Evolutionary conservation across 1,139 yeast genomes (phyloP).

Genomic region (Scheffersomyces lignicola): DNA sequence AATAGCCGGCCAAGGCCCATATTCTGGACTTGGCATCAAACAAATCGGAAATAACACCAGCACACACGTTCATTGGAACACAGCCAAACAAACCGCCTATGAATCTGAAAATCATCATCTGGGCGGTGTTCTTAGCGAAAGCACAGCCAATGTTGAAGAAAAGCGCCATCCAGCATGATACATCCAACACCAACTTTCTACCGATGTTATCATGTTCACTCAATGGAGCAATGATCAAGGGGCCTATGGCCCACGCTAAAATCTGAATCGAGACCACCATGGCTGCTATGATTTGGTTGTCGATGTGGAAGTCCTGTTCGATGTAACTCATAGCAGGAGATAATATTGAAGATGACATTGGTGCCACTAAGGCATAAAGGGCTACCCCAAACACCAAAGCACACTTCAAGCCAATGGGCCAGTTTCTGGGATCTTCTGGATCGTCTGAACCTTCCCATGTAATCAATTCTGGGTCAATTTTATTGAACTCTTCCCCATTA

Average conservation of each 20-base stretch:
- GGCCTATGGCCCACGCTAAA: conserved; percentile 50
- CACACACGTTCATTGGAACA: conserved; percentile 45
- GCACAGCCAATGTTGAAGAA: conserved; percentile 44
- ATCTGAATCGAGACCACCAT: conserved; percentile 47
- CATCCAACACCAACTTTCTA: conserved; percentile 39
- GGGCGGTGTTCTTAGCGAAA: conserved; percentile 37
- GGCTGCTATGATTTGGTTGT: conserved; percentile 28
- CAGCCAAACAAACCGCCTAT: conserved; percentile 44
- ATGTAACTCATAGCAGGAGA: conserved; percentile 45
- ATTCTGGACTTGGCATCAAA: conserved; percentile 40
- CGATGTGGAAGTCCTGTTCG: conserved; percentile 33
- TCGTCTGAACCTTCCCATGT: conserved; percentile 41
- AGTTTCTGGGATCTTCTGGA: conserved; percentile 43
- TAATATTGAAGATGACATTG: conserved; percentile 47
- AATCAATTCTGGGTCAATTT: conserved; percentile 44
- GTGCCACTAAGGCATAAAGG: conserved; percentile 43
- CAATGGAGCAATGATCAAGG: conserved; percentile 44
- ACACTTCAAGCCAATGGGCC: conserved; percentile 30
- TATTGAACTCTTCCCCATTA: conserved; percentile 38
- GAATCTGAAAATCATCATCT: conserved; percentile 42
- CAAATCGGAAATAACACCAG: conserved; percentile 42
- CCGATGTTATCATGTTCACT: conserved; percentile 46
- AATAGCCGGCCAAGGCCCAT: conserved; percentile 42
- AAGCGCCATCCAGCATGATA: conserved; percentile 36
- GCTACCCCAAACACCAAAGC: conserved; percentile 37